Percentiles rank a stretch among this genome's conserved stretches.
Conservation (phyloP, 441 rosid genomes). For the Cnidoscolus chayamansa region DNA sequence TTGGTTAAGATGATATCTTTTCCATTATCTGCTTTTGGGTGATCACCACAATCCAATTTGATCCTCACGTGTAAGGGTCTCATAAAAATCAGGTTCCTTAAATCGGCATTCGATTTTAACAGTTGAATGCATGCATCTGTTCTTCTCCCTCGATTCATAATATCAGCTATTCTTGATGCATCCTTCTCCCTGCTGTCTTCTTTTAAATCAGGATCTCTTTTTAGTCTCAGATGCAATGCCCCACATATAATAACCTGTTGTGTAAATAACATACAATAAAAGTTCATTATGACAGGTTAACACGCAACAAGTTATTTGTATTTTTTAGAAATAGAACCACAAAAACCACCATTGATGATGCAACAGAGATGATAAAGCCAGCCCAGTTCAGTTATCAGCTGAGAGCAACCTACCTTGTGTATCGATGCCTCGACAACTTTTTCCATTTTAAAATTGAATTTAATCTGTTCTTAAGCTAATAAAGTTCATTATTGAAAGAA, state of each 20-base stretch:
- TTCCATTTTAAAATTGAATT: neutral
- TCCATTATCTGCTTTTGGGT: slow-evolving; percentile 71
- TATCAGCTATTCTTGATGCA: slow-evolving; percentile 52
- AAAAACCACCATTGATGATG: neutral
- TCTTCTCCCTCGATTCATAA: slow-evolving; percentile 40
- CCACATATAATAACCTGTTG: slow-evolving; percentile 61
- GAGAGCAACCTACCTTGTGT: neutral
- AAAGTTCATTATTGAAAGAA: neutral
- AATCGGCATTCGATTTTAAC: slow-evolving; percentile 49
- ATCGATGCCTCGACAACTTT: neutral
- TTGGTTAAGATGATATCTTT: slow-evolving; percentile 60
- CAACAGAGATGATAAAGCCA: neutral
- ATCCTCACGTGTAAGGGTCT: slow-evolving; percentile 71
- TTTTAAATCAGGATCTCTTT: slow-evolving; percentile 32
- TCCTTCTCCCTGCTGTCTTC: slow-evolving; percentile 44
- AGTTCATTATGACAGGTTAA: neutral
- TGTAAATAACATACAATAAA: neutral
- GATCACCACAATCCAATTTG: slow-evolving; percentile 47
- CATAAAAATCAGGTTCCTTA: slow-evolving; percentile 59
- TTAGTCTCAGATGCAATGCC: slow-evolving; percentile 62
- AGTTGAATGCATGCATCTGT: slow-evolving; percentile 54
- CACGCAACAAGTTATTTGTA: neutral
- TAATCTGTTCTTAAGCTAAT: neutral
- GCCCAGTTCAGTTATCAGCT: neutral
- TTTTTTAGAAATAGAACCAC: neutral